A percentile compares a stretch with the other conserved stretches of the same genome.
Conservation (phyloP, 176 grass and related monocot species). For the Secale cereale region DNA sequence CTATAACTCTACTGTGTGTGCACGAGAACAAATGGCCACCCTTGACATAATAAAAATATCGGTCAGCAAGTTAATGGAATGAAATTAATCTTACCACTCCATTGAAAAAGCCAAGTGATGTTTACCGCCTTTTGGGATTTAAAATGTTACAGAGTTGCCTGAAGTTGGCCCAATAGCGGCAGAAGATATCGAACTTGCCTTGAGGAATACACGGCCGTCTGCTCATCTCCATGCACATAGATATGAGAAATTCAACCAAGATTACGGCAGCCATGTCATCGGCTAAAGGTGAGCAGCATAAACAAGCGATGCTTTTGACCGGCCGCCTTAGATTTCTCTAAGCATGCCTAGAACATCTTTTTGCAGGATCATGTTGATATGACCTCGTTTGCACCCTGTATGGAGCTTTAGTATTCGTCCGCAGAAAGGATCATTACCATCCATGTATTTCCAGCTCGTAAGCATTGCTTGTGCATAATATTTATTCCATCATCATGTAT, state of each 20-base stretch:
- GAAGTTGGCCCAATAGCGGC: constrained; percentile 63
- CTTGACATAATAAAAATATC: background rate
- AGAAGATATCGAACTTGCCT: constrained; percentile 67
- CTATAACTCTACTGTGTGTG: background rate
- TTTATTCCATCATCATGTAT: constrained; percentile 30
- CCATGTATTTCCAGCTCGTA: background rate
- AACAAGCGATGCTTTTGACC: background rate
- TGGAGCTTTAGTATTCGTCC: background rate
- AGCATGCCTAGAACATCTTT: constrained; percentile 9
- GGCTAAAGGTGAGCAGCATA: constrained; percentile 27
- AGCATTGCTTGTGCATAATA: background rate
- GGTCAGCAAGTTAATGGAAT: background rate
- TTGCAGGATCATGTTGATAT: background rate
- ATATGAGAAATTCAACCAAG: constrained; percentile 86
- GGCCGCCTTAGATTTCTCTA: background rate
- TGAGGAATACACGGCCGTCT: constrained; percentile 85
- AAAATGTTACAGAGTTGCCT: constrained; percentile 62
- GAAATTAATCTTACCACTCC: background rate
- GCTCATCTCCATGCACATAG: constrained; percentile 88
- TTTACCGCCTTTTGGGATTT: background rate
- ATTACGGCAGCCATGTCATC: constrained; percentile 88
- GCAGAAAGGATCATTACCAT: constrained; percentile 2
- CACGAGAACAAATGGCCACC: background rate
- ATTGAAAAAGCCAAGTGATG: background rate
- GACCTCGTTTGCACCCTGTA: background rate